Conservation (phyloP, 768 basidiomycete species). For the Tricholoma hemisulphureum region DNA sequence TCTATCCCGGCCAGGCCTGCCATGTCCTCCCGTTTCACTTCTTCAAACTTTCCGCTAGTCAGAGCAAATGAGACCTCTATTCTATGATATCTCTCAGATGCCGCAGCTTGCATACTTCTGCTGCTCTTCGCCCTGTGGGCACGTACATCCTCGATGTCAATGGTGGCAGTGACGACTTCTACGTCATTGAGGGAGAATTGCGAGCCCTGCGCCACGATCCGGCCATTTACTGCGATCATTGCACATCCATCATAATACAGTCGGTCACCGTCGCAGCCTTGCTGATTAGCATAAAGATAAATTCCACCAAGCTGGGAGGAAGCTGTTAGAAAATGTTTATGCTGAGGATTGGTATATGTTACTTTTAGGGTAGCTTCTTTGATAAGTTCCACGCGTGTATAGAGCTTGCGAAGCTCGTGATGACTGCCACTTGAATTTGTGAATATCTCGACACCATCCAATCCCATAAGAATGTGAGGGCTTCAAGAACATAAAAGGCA, state of each 20-base stretch:
- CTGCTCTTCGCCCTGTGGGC: constrained; percentile 83
- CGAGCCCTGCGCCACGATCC: constrained; percentile 89
- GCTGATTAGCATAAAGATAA: constrained; percentile 98
- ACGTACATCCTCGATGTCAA: constrained; percentile 96
- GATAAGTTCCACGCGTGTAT: constrained; percentile 89
- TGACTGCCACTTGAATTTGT: constrained; percentile 99
- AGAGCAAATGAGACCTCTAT: constrained; percentile 81
- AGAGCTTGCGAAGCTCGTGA: constrained; percentile 96
- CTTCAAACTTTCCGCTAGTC: constrained; percentile 71
- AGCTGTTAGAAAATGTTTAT: constrained; percentile 4
- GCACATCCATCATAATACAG: constrained; percentile 98
- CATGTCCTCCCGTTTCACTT: constrained; percentile 52
- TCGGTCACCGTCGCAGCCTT: constrained; percentile 97
- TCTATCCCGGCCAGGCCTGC: constrained; percentile 37
- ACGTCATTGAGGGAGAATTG: constrained; percentile 97
- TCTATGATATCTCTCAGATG: constrained; percentile 71
- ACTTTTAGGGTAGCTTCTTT: constrained; percentile 97
- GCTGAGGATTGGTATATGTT: background rate
- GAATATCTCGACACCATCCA: constrained; percentile 98
- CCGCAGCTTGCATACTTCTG: constrained; percentile 86
- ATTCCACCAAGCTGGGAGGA: constrained; percentile 80
- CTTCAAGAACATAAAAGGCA: constrained; percentile 39
- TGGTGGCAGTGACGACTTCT: constrained; percentile 92
- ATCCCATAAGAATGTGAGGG: constrained; percentile 95
- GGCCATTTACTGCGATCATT: constrained; percentile 93